phyloP scores from a whole-genome alignment of 768 basidiomycete species.

The Mycena crocata region DNA sequence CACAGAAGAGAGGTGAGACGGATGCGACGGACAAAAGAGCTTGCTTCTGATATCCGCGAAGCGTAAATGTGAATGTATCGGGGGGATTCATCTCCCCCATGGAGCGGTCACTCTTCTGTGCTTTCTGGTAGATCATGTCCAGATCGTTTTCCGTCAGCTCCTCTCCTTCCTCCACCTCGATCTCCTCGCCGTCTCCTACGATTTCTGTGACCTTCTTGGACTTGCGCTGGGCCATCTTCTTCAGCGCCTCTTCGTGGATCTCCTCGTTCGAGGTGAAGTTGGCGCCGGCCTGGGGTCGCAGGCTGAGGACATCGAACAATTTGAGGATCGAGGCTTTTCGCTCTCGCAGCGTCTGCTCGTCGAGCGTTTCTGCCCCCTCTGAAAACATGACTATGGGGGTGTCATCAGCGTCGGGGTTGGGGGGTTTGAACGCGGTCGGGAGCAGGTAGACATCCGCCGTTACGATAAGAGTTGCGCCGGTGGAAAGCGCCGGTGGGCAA shows the following conservation, averaged over 20 bases:
- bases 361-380: constrained; percentile 83
- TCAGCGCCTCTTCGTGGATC: constrained; percentile 54
- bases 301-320: constrained; percentile 78
- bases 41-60: constrained; percentile 94
- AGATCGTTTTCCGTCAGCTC: constrained; percentile 86
- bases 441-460: constrained; percentile 80
- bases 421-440: constrained; percentile 72
- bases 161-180: constrained; percentile 86
- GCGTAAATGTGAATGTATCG: constrained; percentile 76
- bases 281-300: constrained; percentile 71
- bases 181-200: constrained; percentile 85
- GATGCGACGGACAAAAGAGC: constrained; percentile 72
- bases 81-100: constrained; percentile 88
- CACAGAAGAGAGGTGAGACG: neutral
- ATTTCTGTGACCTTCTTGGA: constrained; percentile 69
- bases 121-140: constrained; percentile 88
- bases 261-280: constrained; percentile 48
- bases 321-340: constrained; percentile 80
- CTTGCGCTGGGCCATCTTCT: constrained; percentile 52
- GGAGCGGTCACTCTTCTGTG: constrained; percentile 81
- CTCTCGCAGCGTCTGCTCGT: constrained; percentile 83
- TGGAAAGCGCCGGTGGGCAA: constrained; percentile 75
- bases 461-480: constrained; percentile 83
- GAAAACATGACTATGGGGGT: constrained; percentile 61
- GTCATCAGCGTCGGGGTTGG: constrained; percentile 49